A percentile compares a stretch with the other conserved stretches of the same genome.
These are phyloP conservation scores for Lichtheimia hyalospora DNA, from an alignment of 371 early-diverging fungal genomes.

Conservation along the genomic window DNA sequence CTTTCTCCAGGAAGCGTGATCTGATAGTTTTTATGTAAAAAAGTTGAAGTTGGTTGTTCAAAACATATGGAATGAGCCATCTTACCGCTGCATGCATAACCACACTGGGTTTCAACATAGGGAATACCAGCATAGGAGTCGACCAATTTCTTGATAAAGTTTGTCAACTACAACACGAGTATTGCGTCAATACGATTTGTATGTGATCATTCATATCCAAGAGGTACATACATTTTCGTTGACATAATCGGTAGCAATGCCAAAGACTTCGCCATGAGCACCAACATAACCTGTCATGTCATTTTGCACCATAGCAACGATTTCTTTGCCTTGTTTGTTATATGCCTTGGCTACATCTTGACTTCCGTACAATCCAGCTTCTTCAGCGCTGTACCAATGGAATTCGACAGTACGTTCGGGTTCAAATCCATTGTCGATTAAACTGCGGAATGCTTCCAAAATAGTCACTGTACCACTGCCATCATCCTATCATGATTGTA, in stretches of 20 bases:
- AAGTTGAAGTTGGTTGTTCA: too few relatives aligned
- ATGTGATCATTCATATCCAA: neutral
- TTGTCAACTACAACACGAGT: slow-evolving; percentile 45
- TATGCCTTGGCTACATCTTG: slow-evolving; percentile 82
- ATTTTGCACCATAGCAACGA: slow-evolving; percentile 76
- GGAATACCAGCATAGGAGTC: slow-evolving; percentile 55
- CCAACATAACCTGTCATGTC: slow-evolving; percentile 85
- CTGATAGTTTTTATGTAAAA: slow-evolving; percentile 31
- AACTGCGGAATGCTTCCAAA: slow-evolving; percentile 79
- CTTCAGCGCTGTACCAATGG: slow-evolving; percentile 94
- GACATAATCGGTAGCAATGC: slow-evolving; percentile 83
- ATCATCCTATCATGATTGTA: slow-evolving; percentile 62
- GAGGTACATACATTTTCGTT: slow-evolving; percentile 45
- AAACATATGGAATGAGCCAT: neutral
- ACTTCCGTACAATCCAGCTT: slow-evolving; percentile 88
- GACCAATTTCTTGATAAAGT: slow-evolving; percentile 57
- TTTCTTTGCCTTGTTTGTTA: slow-evolving; percentile 49
- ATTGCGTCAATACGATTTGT: too few relatives aligned
- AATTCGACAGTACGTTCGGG: slow-evolving; percentile 89
- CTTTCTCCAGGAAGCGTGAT: slow-evolving; percentile 92
- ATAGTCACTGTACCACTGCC: slow-evolving; percentile 90
- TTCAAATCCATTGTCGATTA: slow-evolving; percentile 68
- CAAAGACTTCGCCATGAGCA: slow-evolving; percentile 67
- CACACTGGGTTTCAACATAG: slow-evolving; percentile 64
- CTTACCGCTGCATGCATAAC: slow-evolving; percentile 62